Base-by-base conservation (phyloP, 805 yeast species). In the Kockiozyma suomiensis region DNA sequence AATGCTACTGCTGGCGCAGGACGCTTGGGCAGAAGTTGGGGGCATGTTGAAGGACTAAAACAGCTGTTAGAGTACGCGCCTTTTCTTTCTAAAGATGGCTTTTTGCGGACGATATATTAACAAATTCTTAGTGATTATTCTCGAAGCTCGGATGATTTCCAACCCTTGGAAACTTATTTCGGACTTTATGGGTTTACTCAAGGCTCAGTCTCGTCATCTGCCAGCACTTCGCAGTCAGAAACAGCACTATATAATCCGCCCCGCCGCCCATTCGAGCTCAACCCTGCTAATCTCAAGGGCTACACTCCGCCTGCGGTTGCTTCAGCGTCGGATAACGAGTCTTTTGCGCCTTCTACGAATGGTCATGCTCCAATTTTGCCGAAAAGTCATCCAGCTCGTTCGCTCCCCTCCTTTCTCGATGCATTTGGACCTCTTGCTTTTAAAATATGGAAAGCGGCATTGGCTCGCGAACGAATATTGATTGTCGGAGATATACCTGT, bases 401-500 rank as follows among this genome's bases (percentile, higher is more conserved):
- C 77, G 12, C 72, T 74, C 10, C 64, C 81, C 0, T 71, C 75
- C 12, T 72, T 85, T 40, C 67, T 87, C 47, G 76, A 79, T 30
- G 68, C 71, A 1, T 73, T 85, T 53, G 92, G 96, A 0, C 92
- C 94, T 0, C 73, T 85, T 51, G 75, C 85, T 1, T 87, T 86
- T 68, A 81, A 78, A 41, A 70, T 86, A 3, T 88, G 86, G 84
- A 87, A 85, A 72, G 77, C 83, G 35, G 81, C 85, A 1, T 72
- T 88, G 41, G 69, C 86, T 35, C 74, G 94, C 19, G 80, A 83
- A 59, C 74, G 83, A 38, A 78, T 88, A 3, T 62, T 88, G 1
- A 61, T 86, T 33, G 64, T 71, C 2, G 69, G 70, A 8, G 57
- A 65, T 30, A 55, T 70, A 61, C 50, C 75, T 21, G 70, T 80